phyloP scores from a whole-genome alignment of 495 filamentous ascomycete genomes.

The Amphirosellinia nigrospora region DNA sequence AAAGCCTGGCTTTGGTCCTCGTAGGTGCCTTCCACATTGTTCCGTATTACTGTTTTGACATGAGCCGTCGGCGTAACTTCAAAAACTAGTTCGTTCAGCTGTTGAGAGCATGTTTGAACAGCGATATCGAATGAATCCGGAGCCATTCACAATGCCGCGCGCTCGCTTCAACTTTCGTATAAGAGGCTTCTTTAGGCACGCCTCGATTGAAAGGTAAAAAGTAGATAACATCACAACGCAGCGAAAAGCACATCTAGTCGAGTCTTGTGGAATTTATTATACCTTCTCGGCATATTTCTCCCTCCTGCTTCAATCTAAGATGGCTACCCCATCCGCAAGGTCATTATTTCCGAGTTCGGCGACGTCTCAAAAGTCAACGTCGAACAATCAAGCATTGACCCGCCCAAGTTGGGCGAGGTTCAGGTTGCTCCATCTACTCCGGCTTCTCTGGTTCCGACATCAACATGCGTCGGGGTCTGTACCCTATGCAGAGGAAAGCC shows the following conservation, averaged over 20 bases:
- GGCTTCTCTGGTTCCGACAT: conserved; percentile 51
- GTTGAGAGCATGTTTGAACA: background rate
- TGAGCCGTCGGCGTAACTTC: background rate
- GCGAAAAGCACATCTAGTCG: background rate
- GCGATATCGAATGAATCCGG: background rate
- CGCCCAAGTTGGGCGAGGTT: conserved; percentile 42
- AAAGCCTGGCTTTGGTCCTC: background rate
- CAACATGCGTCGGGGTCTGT: conserved; percentile 51
- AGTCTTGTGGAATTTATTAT: background rate
- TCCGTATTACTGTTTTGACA: background rate
- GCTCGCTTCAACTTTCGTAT: background rate
- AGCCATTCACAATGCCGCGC: background rate
- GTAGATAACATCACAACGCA: background rate
- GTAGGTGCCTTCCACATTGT: background rate
- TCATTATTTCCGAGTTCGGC: conserved; percentile 45
- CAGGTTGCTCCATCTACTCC: conserved; percentile 51
- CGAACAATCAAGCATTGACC: conserved; percentile 35
- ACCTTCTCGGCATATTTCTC: background rate
- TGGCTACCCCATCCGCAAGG: conserved; percentile 45
- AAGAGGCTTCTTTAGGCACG: background rate
- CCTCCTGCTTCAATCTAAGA: background rate
- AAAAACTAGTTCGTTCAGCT: background rate
- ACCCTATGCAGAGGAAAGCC: conserved; percentile 46
- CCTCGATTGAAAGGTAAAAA: background rate
- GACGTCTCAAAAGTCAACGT: conserved; percentile 41